Conservation (phyloP, 1,139 yeast species). For the Saccharomycopsis hybrid region DNA sequence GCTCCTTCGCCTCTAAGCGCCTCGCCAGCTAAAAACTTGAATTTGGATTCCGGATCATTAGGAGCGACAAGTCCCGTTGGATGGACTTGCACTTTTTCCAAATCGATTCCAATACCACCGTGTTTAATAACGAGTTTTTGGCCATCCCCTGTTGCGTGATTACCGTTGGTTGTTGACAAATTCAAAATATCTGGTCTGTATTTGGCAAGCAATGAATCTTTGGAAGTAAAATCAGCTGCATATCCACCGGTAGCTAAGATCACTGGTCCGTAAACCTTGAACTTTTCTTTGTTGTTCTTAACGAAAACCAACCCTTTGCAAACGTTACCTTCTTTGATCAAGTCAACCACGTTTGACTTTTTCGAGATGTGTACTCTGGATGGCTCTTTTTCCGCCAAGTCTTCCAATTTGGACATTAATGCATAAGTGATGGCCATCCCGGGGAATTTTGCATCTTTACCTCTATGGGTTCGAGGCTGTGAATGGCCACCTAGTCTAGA, state of each 20-base stretch:
- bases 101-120: conserved; percentile 60
- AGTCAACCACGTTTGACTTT: conserved; percentile 51
- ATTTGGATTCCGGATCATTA: conserved; percentile 43
- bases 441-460: conserved; percentile 58
- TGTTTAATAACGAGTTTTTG: conserved; percentile 50
- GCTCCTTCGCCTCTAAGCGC: conserved; percentile 78
- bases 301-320: conserved; percentile 20
- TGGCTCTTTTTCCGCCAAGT: conserved; percentile 43
- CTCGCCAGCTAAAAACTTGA: conserved; percentile 72
- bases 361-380: conserved; percentile 45
- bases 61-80: conserved; percentile 78
- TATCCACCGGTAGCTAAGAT: conserved; percentile 80
- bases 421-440: conserved; percentile 73
- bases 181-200: conserved; percentile 57
- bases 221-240: conserved; percentile 48
- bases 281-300: conserved; percentile 25
- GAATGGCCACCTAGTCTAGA: conserved; percentile 73
- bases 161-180: conserved; percentile 69
- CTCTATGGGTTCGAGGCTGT: conserved; percentile 68
- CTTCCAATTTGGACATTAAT: conserved; percentile 48
- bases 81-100: conserved; percentile 75
- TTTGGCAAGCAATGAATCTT: conserved; percentile 38
- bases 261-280: conserved; percentile 45
- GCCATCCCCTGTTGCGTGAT: conserved; percentile 75
- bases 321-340: conserved; percentile 26